Conservation (phyloP, 345 rosid genomes). For the Firmiana major region DNA sequence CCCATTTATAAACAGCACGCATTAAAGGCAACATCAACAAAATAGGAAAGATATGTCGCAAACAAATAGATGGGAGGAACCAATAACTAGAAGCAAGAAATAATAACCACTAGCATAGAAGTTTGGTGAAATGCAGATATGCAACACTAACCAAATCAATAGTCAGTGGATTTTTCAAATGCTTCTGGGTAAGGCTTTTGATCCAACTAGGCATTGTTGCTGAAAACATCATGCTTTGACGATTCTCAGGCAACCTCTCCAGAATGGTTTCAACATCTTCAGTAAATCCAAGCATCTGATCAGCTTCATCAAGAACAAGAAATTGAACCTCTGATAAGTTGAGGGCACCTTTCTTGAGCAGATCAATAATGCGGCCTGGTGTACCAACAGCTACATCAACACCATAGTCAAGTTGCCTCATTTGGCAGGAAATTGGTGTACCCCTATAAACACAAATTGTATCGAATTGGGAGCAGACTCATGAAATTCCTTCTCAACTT, state of each 20-base stretch:
- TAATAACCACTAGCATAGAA: background rate
- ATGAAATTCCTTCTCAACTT: conserved; percentile 83
- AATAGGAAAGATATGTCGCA: background rate
- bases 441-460: conserved; percentile 91
- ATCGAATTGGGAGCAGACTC: conserved; percentile 87
- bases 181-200: conserved; percentile 62
- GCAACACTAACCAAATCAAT: conserved; percentile 79
- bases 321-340: conserved; percentile 74
- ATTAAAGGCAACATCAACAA: background rate
- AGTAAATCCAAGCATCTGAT: conserved; percentile 98
- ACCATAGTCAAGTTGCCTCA: conserved; percentile 77
- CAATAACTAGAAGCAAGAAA: background rate
- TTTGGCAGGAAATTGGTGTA: conserved; percentile 68
- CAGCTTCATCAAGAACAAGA: conserved; percentile 94
- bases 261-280: conserved; percentile 86
- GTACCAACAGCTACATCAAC: conserved; percentile 93
- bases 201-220: conserved; percentile 98
- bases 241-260: conserved; percentile 59
- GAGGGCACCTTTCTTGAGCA: conserved; percentile 81
- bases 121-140: background rate
- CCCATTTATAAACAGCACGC: background rate
- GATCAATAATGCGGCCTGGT: conserved; percentile 93
- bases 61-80: background rate
- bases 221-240: conserved; percentile 94
- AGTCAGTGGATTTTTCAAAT: conserved; percentile 68